Evolutionary conservation across 2,329 filamentous ascomycete genomes (phyloP), one percentile per base, ranked within the genome.

Genomic region (Xylaria sp.): DNA sequence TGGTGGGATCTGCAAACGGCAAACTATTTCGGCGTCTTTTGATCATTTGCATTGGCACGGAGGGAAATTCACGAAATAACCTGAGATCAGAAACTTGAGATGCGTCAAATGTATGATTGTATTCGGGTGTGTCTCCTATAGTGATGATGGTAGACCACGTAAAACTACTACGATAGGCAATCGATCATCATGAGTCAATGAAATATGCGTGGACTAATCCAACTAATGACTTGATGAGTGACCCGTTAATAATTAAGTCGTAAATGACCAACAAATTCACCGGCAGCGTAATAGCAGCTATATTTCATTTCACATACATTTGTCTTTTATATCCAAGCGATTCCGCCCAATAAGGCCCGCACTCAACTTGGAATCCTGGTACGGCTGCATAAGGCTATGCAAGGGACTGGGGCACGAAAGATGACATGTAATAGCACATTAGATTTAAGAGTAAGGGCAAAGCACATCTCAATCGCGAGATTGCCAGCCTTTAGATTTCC

Each of bases 11-110:
- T 67, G 57, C 64, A 57, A 66, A 66, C 61, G 68, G 64, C 57
- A 60, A 67, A 67, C 65, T 63, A n/a, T 59, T 68, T 69, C 69
- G 71, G 70, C 71, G 70, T 73, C 70, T 71, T n/a, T n/a, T 71
- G 63, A 67, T 70, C 58, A 69, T 70, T 64, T 64, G 50, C 49
- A 64, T 66, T 60, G 54, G 67, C 64, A 68, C 57, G 67, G 60
- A 67, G 66, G 67, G 66, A 68, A 58, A 66, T 60, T 60, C 57
- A 63, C 28, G 63, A 63, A 56, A 56, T 37, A 49, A 58, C 57
- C 57, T 49, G 65, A 67, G 59, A 62, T 53, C 37, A 60, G 58
- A 57, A 53, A 57, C 61, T 64, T 60, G 25, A 61, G 28, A 31
- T 31, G 28, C 64, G 58, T 58, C 66, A 64, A 67, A 66, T 69